These are phyloP conservation scores for Puccinia coronata DNA, from an alignment of 1,284 basidiomycete genomes.

Conservation along the genomic window DNA sequence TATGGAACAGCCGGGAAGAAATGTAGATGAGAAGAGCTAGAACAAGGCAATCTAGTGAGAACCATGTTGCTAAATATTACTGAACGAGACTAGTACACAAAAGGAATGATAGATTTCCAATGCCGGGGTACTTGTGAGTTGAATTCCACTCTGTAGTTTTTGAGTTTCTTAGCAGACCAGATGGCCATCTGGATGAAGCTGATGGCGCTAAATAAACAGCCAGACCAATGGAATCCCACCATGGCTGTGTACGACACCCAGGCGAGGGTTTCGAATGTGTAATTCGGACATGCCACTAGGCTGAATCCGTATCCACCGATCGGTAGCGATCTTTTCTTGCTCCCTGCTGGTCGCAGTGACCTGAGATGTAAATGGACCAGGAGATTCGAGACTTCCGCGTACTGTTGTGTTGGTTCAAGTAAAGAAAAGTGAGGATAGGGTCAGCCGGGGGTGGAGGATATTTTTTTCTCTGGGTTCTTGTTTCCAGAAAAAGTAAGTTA, in stretches of 20 bases:
- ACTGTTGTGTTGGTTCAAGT: constrained; percentile 63
- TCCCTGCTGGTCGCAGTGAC: constrained; percentile 76
- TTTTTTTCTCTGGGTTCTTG: not conserved
- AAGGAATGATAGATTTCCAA: constrained; percentile 80
- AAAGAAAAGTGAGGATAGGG: not conserved
- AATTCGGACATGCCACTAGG: constrained; percentile 85
- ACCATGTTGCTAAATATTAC: not conserved
- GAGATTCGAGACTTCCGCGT: constrained; percentile 83
- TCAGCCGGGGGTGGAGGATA: not conserved
- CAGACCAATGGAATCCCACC: constrained; percentile 66
- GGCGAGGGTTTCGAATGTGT: constrained; percentile 83
- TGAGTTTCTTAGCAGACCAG: constrained; percentile 93
- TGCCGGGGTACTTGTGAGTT: constrained; percentile 75
- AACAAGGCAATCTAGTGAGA: not conserved
- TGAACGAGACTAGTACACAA: constrained; percentile 62
- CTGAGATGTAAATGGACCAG: constrained; percentile 79
- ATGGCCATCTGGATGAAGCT: constrained; percentile 73
- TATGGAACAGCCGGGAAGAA: no score
- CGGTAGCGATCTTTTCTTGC: constrained; percentile 79
- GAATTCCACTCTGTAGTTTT: constrained; percentile 88
- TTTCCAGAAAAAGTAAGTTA: not conserved
- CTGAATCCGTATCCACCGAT: constrained; percentile 72
- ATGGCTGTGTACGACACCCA: constrained; percentile 76
- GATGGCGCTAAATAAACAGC: constrained; percentile 72
- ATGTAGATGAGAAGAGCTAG: no score